Percentiles rank a stretch among this genome's conserved stretches.
Conservation (phyloP, 305 asterid genomes). For the Solanum aculeatissimum region DNA sequence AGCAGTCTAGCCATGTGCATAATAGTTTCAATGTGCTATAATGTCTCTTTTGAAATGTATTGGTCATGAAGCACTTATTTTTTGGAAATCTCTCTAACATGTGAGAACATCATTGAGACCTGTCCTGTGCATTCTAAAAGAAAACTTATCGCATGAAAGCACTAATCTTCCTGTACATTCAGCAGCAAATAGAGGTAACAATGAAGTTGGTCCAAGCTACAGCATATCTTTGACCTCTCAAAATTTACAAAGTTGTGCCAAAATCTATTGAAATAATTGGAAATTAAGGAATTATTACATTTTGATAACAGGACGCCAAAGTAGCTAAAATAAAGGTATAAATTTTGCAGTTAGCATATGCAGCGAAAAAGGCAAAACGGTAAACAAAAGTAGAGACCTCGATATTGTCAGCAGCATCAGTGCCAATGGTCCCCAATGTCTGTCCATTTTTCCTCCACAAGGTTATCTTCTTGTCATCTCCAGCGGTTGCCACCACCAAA, state of each 20-base stretch:
- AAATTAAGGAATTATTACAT: neutral
- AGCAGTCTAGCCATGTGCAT: too few relatives aligned
- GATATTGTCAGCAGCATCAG: conserved; percentile 49
- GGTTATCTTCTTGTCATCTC: conserved; percentile 76
- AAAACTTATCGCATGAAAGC: neutral
- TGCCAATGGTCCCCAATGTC: conserved; percentile 68
- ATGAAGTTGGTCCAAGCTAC: neutral
- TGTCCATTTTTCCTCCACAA: conserved; percentile 83
- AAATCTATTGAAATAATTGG: neutral
- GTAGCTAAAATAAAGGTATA: neutral
- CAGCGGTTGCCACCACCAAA: conserved; percentile 95
- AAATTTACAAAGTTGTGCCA: neutral
- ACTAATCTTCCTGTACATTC: neutral
- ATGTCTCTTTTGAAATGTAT: neutral
- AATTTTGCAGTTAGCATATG: neutral
- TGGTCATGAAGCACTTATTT: neutral
- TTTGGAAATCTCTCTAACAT: neutral
- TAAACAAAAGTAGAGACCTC: conserved; percentile 46
- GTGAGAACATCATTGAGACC: neutral
- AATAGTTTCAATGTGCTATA: neutral
- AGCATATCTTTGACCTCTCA: neutral
- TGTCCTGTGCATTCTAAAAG: neutral
- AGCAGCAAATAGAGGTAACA: neutral
- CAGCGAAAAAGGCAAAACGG: neutral
- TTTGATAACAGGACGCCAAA: neutral